These are phyloP conservation scores for Cardiospermum halicacabum DNA, from an alignment of 345 rosid genomes.

Conservation along the genomic window DNA sequence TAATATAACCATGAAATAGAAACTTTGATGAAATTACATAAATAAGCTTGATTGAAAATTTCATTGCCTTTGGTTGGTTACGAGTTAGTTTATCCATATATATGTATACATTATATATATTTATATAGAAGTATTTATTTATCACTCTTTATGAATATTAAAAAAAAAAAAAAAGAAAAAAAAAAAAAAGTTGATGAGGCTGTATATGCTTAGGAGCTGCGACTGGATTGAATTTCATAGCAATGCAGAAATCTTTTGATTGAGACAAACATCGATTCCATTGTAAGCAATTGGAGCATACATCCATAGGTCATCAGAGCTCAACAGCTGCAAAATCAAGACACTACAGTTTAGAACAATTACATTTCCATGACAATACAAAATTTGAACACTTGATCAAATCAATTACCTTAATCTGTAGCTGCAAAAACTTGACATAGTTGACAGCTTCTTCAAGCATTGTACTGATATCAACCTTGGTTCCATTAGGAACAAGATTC, in stretches of 20 bases:
- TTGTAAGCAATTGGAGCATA: conserved; percentile 91
- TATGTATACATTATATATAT: background rate
- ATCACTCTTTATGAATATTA: background rate
- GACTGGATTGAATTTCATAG: conserved; percentile 14
- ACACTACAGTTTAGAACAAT: background rate
- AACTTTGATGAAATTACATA: background rate
- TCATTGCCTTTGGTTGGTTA: background rate
- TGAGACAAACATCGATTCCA: conserved; percentile 73
- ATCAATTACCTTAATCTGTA: conserved; percentile 68
- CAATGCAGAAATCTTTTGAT: conserved; percentile 52
- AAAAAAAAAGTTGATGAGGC: background rate
- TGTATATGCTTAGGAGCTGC: background rate
- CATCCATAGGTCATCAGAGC: conserved; percentile 98
- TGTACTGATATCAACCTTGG: conserved; percentile 88
- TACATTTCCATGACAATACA: background rate
- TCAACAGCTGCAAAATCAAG: conserved; percentile 52
- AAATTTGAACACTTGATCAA: no score
- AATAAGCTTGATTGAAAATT: background rate
- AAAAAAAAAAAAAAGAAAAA: background rate
- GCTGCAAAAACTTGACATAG: conserved; percentile 84
- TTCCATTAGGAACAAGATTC: conserved; percentile 89
- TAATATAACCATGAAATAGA: background rate
- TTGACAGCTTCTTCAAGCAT: conserved; percentile 96
- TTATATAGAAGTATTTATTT: background rate
- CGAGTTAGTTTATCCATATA: background rate